Percentiles rank a stretch among this genome's conserved stretches.
These are phyloP conservation scores for Hymenoscyphus infarciens DNA, from an alignment of 2,329 filamentous ascomycete species.

Conservation along the genomic window DNA sequence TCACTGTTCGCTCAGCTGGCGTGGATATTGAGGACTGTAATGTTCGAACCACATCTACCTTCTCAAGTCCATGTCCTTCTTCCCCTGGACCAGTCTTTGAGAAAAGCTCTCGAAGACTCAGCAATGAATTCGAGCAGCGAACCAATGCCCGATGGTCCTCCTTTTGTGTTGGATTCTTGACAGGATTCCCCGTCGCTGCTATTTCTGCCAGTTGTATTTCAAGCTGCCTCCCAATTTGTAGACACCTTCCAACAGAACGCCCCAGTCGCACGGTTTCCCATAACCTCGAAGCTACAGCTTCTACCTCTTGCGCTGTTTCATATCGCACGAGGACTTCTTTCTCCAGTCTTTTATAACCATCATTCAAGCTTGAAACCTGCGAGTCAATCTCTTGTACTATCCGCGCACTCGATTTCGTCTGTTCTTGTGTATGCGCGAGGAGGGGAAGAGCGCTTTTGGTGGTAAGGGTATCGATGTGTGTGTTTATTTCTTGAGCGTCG, in stretches of 20 bases:
- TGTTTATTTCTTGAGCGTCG: slow-evolving; percentile 95
- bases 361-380: slow-evolving; percentile 75
- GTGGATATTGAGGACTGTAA: slow-evolving; percentile 66
- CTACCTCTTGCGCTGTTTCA: slow-evolving; percentile 79
- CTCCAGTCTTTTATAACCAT: slow-evolving; percentile 81
- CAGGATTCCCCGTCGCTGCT: slow-evolving; percentile 33
- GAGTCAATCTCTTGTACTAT: slow-evolving; percentile 75
- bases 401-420: slow-evolving; percentile 66
- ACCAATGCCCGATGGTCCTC: slow-evolving; percentile 77
- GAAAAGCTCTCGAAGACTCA: slow-evolving; percentile 72
- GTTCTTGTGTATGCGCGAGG: slow-evolving; percentile 70
- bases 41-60: slow-evolving; percentile 67
- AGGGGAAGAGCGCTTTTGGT: slow-evolving; percentile 80
- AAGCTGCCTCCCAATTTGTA: slow-evolving; percentile 80
- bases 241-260: slow-evolving; percentile 70
- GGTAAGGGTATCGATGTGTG: slow-evolving; percentile 86
- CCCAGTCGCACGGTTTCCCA: slow-evolving; percentile 77
- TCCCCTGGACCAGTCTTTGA: slow-evolving; percentile 63
- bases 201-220: slow-evolving; percentile 81
- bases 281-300: slow-evolving; percentile 70
- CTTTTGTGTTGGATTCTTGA: slow-evolving; percentile 36
- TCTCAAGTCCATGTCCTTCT: slow-evolving; percentile 73
- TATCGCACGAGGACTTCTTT: slow-evolving; percentile 83
- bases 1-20: slow-evolving; percentile 71
- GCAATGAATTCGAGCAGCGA: slow-evolving; percentile 74